Base-by-base conservation (phyloP, 2,329 filamentous ascomycete species). In the Emergomyces pasteurianus region DNA sequence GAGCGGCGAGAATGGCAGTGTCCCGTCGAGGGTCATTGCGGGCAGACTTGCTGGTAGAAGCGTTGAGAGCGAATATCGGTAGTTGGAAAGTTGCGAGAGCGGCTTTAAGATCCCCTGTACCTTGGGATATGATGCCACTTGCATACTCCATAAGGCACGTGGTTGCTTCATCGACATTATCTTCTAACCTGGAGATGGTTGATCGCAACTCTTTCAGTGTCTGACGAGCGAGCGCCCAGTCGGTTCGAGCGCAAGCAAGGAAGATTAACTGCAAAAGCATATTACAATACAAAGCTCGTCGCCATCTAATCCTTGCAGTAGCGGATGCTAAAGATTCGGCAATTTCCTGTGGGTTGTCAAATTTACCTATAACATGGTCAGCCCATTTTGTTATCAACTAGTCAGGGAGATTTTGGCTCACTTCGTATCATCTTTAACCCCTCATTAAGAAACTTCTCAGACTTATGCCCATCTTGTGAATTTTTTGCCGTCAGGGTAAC, bases 121-220 rank as follows among this genome's bases (percentile, higher is more conserved):
- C 89, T 75, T 96, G 92, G 58, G 85, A 79, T 66, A 90, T 87
- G 8, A 89, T 82, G 0, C 88, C 92, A 0, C 81, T 79, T 21
- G 96, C 83, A 72, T 96, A 96, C 50, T 83, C 76, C 7, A 83
- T 79, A 52, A 89, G 78, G 40, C 84, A 76, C 28, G 73, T 72
- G 42, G 85, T 79, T 1, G 72, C 68, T 16, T 73, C 71, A 2
- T 74, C 68, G 26, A 75, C 68, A 10, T 69, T 67, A 40, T 77
- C 67, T 62, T 62, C 73, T 78, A 78, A 64, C 69, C 76, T 70
- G 76, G 78, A 63, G 67, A 75, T 63, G 71, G 79, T 75, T 58
- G 69, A 72, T 58, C 81, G 77, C 14, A 88, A 74, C 52, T 80
- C 78, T 14, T 79, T 74, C 21, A 89, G 72, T 60, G 79, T 81